These are phyloP conservation scores for Macroventuria anomochaeta DNA, from an alignment of 2,329 filamentous ascomycete genomes.

Conservation along the genomic window DNA sequence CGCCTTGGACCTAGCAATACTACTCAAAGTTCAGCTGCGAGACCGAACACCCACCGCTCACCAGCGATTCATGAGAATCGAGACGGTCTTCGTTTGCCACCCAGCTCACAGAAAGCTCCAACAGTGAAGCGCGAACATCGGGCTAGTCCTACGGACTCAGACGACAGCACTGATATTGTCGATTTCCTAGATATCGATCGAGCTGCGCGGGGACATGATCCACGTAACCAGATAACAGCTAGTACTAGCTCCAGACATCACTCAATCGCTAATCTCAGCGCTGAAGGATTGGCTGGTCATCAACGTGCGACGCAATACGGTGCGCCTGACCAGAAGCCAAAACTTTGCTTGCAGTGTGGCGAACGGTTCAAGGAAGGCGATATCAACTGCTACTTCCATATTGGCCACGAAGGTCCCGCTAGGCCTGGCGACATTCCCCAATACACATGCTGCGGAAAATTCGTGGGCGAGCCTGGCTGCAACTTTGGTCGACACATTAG, in stretches of 20 bases:
- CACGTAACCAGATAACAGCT: background rate
- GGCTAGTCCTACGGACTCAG: slow-evolving; percentile 11
- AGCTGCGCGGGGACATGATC: background rate
- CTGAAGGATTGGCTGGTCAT: background rate
- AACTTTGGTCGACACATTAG: slow-evolving; percentile 15
- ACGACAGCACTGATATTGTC: slow-evolving; percentile 17
- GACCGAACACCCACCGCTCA: background rate
- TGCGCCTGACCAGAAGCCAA: background rate
- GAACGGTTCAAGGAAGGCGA: slow-evolving; percentile 8
- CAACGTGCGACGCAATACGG: background rate
- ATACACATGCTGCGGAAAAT: slow-evolving; percentile 22
- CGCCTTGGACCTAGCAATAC: background rate
- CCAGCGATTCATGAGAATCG: background rate
- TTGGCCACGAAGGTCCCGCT: slow-evolving; percentile 9
- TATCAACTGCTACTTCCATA: slow-evolving; percentile 26
- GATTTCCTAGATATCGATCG: slow-evolving; percentile 14
- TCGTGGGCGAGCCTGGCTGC: slow-evolving; percentile 21
- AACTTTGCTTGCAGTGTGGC: slow-evolving; percentile 24
- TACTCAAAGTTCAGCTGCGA: background rate
- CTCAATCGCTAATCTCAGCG: background rate
- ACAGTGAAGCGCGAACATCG: slow-evolving; percentile 19
- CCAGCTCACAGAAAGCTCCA: background rate
- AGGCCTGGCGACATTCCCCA: background rate
- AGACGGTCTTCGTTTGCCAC: slow-evolving; percentile 1
- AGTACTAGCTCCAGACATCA: background rate